A percentile compares a stretch with the other conserved stretches of the same genome.
phyloP scores from a whole-genome alignment of 495 filamentous ascomycete genomes.

The Trichodelitschia bisporula region DNA sequence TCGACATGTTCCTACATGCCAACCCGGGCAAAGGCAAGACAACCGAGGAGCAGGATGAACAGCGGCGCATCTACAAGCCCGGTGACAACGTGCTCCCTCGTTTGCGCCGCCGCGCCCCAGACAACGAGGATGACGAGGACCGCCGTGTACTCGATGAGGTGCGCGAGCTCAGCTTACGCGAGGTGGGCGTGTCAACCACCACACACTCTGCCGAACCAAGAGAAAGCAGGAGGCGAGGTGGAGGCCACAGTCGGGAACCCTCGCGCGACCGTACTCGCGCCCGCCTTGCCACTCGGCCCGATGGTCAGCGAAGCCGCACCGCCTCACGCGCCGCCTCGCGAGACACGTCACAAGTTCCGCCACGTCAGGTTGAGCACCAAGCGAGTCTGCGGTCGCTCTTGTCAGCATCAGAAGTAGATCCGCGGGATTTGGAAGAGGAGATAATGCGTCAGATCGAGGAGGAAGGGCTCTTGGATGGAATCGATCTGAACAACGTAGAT shows the following conservation, averaged over 20 bases:
- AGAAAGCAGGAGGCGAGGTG: not conserved
- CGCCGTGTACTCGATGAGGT: constrained; percentile 43
- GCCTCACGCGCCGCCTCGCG: constrained; percentile 1
- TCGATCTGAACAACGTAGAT: constrained; percentile 63
- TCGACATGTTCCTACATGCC: constrained; percentile 53
- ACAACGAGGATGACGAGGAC: constrained; percentile 35
- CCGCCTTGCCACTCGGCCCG: too few species aligned
- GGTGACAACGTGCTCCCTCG: constrained; percentile 53
- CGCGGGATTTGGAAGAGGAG: constrained; percentile 57
- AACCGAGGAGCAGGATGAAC: constrained; percentile 42
- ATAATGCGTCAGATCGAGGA: constrained; percentile 74
- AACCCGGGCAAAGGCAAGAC: constrained; percentile 47
- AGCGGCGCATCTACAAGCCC: constrained; percentile 41
- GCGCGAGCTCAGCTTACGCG: constrained; percentile 42
- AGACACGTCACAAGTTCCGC: constrained; percentile 1
- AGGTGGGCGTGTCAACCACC: constrained; percentile 26
- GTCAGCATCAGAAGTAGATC: constrained; percentile 47
- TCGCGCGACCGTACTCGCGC: constrained; percentile 21
- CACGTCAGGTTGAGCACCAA: constrained; percentile 55
- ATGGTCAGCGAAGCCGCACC: constrained; percentile 10
- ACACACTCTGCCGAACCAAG: constrained; percentile 2
- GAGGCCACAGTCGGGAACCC: too few species aligned
- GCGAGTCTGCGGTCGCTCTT: constrained; percentile 64
- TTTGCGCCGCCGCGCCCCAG: constrained; percentile 23
- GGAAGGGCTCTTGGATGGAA: constrained; percentile 63